Conservation (phyloP, 1,139 yeast genomes). For the Suhomyces wounanorum region DNA sequence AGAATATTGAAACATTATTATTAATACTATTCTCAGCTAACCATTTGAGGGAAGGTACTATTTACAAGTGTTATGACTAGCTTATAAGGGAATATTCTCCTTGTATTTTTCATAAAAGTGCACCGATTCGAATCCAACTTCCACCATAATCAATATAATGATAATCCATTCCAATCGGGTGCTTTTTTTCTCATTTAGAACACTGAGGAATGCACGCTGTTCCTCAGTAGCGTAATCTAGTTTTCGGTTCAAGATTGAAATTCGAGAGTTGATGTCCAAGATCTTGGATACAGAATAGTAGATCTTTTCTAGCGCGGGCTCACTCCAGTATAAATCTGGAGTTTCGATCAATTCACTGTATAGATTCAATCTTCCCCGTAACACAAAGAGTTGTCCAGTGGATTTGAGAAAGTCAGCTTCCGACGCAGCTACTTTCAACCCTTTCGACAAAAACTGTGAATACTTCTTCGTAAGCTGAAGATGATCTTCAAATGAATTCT, state of each 20-base stretch:
- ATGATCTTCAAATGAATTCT: constrained; percentile 68
- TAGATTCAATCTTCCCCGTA: constrained; percentile 79
- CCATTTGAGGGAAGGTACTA: neutral
- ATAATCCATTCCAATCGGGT: constrained; percentile 86
- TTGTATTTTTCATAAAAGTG: constrained; percentile 42
- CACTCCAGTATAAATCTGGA: constrained; percentile 92
- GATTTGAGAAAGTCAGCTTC: constrained; percentile 66
- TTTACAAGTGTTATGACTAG: neutral
- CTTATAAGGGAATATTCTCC: neutral
- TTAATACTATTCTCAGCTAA: too few relatives aligned
- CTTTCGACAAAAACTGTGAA: constrained; percentile 67
- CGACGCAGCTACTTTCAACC: constrained; percentile 55
- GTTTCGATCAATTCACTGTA: constrained; percentile 91
- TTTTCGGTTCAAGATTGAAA: constrained; percentile 76
- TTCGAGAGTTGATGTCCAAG: constrained; percentile 75
- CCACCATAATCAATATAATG: constrained; percentile 76
- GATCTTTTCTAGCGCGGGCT: constrained; percentile 76
- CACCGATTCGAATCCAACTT: constrained; percentile 75
- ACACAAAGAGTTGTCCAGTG: constrained; percentile 71
- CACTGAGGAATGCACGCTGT: constrained; percentile 72
- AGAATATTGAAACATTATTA: too few relatives aligned
- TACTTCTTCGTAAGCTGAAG: constrained; percentile 61
- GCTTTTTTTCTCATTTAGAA: constrained; percentile 74
- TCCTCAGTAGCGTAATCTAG: constrained; percentile 90
- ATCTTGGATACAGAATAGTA: constrained; percentile 70